Evolutionary conservation across 2,329 filamentous ascomycete genomes (phyloP), one percentile per base, ranked within the genome.

Genomic region (Aspergillus neoniger): DNA sequence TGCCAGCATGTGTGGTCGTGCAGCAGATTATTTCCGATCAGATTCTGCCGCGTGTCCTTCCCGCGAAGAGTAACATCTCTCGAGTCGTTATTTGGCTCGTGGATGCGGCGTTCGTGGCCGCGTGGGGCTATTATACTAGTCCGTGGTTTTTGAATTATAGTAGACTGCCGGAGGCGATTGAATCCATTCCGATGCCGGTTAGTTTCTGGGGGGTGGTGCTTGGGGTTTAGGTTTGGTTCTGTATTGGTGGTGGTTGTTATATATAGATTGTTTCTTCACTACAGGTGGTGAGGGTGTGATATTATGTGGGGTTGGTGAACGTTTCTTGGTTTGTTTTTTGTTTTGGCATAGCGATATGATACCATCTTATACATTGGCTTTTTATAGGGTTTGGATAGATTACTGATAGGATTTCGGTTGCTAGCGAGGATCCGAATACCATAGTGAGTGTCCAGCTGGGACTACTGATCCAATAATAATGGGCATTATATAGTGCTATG

Each of bases 101-200:
- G 1, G 51, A 66, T 44, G 56, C 50, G 19, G 36, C 54, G 10
- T 60, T 63, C 48, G 25, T 64, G 5, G 14, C 53, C 12, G 55
- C 21, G 9, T 66, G 64, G 64, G 62, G 57, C 36, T 58, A 59
- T 23, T 55, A 44, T 15, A 66, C 64, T n/a, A 62, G 62, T 25
- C 64, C 64, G 17, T 66, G 60, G 58, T 66, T 64, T n/a, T 55
- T 64, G 10, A 49, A 50, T 17, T 63, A 63, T 44, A 66, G 64
- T 44, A 61, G 60, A 44, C 38, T 66, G 25, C 64, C 64, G 2
- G 62, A 66, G 39, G 55, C 62, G 6, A 61, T 66, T 48, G 56
- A 43, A 5, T 58, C 55, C 15, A 52, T 63, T 48, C 59, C 61
- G 1, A 12, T 63, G 14, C 61, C 61, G 15, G 17, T 59, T 3